Evolutionary conservation across 2,329 filamentous ascomycete genomes (phyloP), one percentile per base, ranked within the genome.

Genomic region (Pseudocercospora eumusae): DNA sequence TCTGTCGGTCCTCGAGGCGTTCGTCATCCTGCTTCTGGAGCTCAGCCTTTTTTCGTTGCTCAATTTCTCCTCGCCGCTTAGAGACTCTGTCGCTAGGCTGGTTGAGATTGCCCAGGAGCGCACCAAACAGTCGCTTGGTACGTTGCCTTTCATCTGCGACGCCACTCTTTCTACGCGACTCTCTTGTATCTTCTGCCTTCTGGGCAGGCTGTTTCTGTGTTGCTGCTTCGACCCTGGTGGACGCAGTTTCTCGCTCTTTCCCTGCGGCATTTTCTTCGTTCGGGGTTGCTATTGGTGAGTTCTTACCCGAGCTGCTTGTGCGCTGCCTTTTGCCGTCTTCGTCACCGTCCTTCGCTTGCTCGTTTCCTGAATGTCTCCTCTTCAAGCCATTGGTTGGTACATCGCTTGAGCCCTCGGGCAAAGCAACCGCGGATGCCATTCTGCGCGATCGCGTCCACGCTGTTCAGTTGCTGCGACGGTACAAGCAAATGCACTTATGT

Each of bases 71-170:
- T 93, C 92, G 64, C 84, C 84, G 61, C 90, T 87, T 70, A 86
- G 87, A 77, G 84, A 88, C 77, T 89, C 67, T 79, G 82, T 79
- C 68, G 81, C 84, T 73, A 84, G 88, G 63, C 15, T 57, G 64
- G 36, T 72, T 72, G 52, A 73, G 56, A 45, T 68, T 72, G 25
- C 70, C 70, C 27, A 72, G 61, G 15, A 74, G 56, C 27, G 70
- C 90, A 64, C 93, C 93, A 73, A 97, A 97, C 64, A 98, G 82
- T 57, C 93, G 85, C 76, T 90, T 89, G 21, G 91, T 90, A 40
- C 93, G 88, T 74, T 90, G 92, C 75, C 88, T 91, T 74, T 98
- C 93, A 71, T 96, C 90, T 61, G 66, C 55, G 6, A 68, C 64
- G 44, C 44, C 64, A 31, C 62, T 66, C 64, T 66, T 73, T 42